phyloP scores from a whole-genome alignment of 495 filamentous ascomycete genomes.

The Aspergillus coremiiformis region DNA sequence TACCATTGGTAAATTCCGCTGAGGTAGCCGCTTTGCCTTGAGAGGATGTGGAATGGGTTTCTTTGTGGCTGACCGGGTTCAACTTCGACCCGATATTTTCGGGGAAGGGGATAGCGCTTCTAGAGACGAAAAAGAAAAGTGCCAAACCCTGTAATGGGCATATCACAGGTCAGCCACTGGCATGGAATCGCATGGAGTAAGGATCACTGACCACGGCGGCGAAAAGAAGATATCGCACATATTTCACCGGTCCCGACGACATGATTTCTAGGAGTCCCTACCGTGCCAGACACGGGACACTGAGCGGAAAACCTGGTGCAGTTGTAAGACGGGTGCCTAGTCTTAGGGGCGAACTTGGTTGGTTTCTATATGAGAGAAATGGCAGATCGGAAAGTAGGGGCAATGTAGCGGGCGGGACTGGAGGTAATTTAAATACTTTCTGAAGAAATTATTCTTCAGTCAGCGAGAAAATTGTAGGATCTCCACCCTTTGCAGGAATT shows the following conservation, averaged over 20 bases:
- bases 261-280: conserved; percentile 32
- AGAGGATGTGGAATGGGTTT: conserved; percentile 4
- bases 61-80: conserved; percentile 19
- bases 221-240: conserved; percentile 83
- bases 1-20: conserved; percentile 30
- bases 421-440: too few relatives aligned
- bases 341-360: conserved; percentile 5
- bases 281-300: background rate
- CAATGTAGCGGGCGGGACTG: too few relatives aligned
- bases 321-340: conserved; percentile 2
- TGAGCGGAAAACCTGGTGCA: background rate
- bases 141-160: conserved; percentile 52
- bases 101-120: conserved; percentile 51
- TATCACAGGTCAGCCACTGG: background rate
- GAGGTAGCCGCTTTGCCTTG: conserved; percentile 3
- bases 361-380: background rate
- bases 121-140: conserved; percentile 73
- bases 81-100: conserved; percentile 22
- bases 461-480: background rate
- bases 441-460: background rate
- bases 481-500: background rate
- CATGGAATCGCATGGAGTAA: background rate
- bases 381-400: background rate
- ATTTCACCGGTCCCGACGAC: conserved; percentile 59
- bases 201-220: conserved; percentile 66